Base-by-base conservation (phyloP, 768 basidiomycete genomes). In the Roridomyces roridus region DNA sequence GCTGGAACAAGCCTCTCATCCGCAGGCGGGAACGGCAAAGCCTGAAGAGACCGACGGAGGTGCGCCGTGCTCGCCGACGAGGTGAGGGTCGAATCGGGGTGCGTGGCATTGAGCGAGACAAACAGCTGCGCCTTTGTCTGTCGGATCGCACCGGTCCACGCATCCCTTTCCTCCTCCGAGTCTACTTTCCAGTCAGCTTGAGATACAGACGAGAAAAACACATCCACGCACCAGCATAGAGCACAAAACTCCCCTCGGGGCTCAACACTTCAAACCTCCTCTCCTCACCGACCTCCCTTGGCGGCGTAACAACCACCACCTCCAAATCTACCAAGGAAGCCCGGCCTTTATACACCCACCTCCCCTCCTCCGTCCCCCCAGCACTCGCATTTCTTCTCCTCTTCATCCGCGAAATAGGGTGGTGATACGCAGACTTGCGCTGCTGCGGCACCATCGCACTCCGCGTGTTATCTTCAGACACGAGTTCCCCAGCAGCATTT, bases 71-170 rank as follows among this genome's bases (percentile, higher is more conserved):
- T 89, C 1, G 86, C 71, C 0, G 91, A 92, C 0, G 89, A 88
- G 0, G 91, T 91, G 23, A 94, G 78, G 0, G 92, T 94, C 8
- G 91, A 91, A 68, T 93, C 85, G 5, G 91, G 89, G 64, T 89
- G 83, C 28, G 83, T 89, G 51, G 84, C 71, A 59, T 88, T 89
- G 25, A 93, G 76, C 0, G 87, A 85, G 20, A 81, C 76, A n/a
- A 94, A 79, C n/a, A 87, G 74, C 37, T 87, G 80, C 3, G 82
- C 76, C 67, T 92, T 93, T 35, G 92, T 85, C 51, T 80, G 78
- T 29, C 92, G 80, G 45, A 94, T 87, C 7, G 82, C 81, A 4
- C 76, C 71, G 3, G 82, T 79, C 92, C 92, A 94, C 35, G 81
- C 79, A 57, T 87, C 81, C 26, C 85, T 75, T 47, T 88, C 86